These are phyloP conservation scores for Cryptosporidium xiaoi DNA, from an alignment of 169 alveolate species.

Conservation along the genomic window DNA sequence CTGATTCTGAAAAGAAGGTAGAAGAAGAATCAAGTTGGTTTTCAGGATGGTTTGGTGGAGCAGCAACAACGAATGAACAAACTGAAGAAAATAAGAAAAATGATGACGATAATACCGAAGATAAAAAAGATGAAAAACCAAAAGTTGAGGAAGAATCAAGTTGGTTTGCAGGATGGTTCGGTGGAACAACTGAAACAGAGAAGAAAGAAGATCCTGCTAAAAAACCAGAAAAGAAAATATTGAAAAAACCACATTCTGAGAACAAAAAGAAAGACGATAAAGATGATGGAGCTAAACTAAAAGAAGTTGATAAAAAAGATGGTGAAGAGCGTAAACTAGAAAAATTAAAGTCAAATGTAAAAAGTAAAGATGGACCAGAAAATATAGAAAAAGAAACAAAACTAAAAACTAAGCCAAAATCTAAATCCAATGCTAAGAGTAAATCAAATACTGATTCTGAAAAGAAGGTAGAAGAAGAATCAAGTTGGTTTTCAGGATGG, in stretches of 20 bases:
- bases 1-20: not conserved
- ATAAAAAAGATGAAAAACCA: constrained; percentile 15
- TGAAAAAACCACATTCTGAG: constrained; percentile 1
- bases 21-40: constrained; percentile 47
- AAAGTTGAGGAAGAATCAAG: constrained; percentile 5
- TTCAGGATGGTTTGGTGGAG: constrained; percentile 42
- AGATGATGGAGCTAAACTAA: not conserved
- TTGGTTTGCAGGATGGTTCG: constrained; percentile 64
- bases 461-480: not conserved
- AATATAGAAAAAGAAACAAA: constrained; percentile 24
- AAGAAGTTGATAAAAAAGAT: not conserved
- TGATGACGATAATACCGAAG: not conserved
- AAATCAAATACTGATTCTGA: not conserved
- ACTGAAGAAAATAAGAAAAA: not conserved
- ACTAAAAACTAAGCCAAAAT: not conserved
- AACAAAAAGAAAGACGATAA: not conserved
- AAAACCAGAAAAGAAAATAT: constrained; percentile 10
- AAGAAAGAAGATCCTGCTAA: constrained; percentile 53
- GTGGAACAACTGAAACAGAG: constrained; percentile 5
- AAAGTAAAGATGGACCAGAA: not conserved
- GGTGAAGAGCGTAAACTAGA: not conserved
- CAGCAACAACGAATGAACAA: not conserved
- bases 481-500: constrained; percentile 53
- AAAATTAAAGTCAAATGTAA: not conserved
- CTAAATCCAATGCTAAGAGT: not conserved